phyloP scores from a whole-genome alignment of 306 rosid species.

The Prosopis cineraria region DNA sequence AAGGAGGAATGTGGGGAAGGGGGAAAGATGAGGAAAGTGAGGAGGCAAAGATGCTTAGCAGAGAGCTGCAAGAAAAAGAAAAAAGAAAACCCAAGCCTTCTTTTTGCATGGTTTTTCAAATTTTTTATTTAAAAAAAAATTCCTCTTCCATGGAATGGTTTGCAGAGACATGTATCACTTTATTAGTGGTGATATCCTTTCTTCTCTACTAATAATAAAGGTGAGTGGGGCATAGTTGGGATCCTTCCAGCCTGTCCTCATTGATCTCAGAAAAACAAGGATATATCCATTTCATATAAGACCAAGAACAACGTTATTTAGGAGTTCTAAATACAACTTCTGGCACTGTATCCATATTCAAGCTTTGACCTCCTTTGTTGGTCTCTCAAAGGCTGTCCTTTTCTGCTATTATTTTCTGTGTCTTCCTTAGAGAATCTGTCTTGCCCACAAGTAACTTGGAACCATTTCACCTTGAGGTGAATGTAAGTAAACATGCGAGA shows the following conservation, averaged over 20 bases:
- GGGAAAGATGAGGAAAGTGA: constrained; percentile 44
- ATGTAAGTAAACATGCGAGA: background rate
- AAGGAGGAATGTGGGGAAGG: constrained; percentile 37
- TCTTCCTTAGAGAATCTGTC: constrained; percentile 33
- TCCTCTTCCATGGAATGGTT: constrained; percentile 34
- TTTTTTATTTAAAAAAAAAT: background rate
- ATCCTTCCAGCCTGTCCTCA: constrained; percentile 89
- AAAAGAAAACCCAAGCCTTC: constrained; percentile 41
- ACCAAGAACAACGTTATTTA: constrained; percentile 19
- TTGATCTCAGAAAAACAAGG: constrained; percentile 50
- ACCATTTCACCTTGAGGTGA: constrained; percentile 15
- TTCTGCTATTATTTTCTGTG: constrained; percentile 30
- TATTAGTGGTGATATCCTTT: constrained; percentile 48
- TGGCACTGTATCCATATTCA: constrained; percentile 37
- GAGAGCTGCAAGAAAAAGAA: constrained; percentile 68
- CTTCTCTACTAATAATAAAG: constrained; percentile 55
- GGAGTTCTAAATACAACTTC: constrained; percentile 5
- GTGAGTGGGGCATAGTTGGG: constrained; percentile 73
- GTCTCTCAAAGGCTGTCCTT: constrained; percentile 51
- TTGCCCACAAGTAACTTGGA: constrained; percentile 29
- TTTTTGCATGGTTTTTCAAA: constrained; percentile 50
- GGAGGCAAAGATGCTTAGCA: constrained; percentile 81
- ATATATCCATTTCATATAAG: constrained; percentile 40
- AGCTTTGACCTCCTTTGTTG: constrained; percentile 66
- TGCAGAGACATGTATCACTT: constrained; percentile 47